Percentiles rank a stretch among this genome's conserved stretches.
Conservation (phyloP, 2,329 filamentous ascomycete genomes). For the Ceratocystis papillata region DNA sequence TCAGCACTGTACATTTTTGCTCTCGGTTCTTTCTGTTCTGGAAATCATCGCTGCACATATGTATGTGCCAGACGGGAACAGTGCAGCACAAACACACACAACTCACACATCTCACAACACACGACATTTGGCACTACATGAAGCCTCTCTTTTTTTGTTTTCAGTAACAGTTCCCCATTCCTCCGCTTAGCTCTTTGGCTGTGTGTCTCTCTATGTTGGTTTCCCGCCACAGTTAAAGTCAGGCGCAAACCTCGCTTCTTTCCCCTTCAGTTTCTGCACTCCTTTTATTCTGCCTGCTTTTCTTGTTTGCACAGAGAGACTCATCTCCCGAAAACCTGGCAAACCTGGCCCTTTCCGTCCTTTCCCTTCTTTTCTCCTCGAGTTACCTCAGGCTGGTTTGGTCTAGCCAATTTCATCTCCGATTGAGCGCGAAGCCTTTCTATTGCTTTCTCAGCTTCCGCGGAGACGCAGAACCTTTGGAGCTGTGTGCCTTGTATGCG, state of each 20-base stretch:
- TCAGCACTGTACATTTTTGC: neutral
- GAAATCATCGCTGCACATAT: neutral
- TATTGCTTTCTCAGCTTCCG: no score
- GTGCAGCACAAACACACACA: slow-evolving; percentile 5
- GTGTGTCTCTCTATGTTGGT: neutral
- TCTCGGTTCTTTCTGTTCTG: neutral
- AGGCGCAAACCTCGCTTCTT: neutral
- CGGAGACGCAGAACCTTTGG: no score
- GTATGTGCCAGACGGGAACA: slow-evolving; percentile 2
- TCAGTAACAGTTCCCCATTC: neutral
- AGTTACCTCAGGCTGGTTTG: neutral
- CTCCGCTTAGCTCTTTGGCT: neutral
- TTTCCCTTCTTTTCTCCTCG: neutral
- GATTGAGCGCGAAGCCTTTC: no score
- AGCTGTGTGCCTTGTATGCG: neutral
- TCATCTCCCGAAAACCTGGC: neutral
- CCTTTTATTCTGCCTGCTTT: slow-evolving; percentile 28
- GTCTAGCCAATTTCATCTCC: neutral
- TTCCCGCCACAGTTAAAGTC: neutral
- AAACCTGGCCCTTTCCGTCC: neutral
- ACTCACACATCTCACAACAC: neutral
- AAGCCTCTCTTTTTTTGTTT: neutral
- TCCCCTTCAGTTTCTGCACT: neutral
- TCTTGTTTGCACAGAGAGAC: slow-evolving; percentile 23
- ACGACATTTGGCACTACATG: slow-evolving; percentile 1